Evolutionary conservation across 805 yeast species (phyloP), one percentile per base, ranked within the genome.

Genomic region (Saccharomycopsis fibuligera): DNA sequence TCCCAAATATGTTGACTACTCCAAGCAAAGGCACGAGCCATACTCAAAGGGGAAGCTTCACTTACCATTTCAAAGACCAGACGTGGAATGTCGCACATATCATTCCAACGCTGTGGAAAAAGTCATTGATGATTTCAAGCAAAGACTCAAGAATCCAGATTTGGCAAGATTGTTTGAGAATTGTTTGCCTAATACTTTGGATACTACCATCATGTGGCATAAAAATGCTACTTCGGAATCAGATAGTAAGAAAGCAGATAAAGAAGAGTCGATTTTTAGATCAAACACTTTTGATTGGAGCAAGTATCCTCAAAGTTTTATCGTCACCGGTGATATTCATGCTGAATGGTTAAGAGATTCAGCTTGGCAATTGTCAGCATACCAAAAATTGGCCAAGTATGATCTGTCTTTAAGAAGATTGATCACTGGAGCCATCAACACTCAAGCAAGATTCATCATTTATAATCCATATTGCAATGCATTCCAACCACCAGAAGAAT

Each of bases 321-420:
- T 88, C 1, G 91, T 87, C 29, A 88, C 96, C 0, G 96, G 96
- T 8, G 96, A 88, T 60, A 88, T 88, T 48, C 89, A 86, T 62
- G 96, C 96, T 2, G 96, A 88, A 63, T 88, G 96, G 96, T 67
- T 88, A 43, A 67, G 96, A 46, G 96, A 88, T 63, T 81, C 95
- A 1, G 86, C 95, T 0, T 69, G 93, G 56, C 96, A 88, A 60
- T 65, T 88, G 42, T 75, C 86, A 3, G 86, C 85, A 2, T 89
- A 87, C 62, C 81, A 82, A 57, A 78, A 78, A 5, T 69, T 86
- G 21, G 65, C 80, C 12, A 65, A 66, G 35, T 59, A 73, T 46
- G 93, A 87, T 57, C 55, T 61, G 1, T 50, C 56, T 2, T 67
- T 88, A 45, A 61, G 66, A 50, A 68, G 68, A 29, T 64, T 88